These are phyloP conservation scores for Ploettnerulaceae sp. DNA, from an alignment of 2,329 filamentous ascomycete genomes.

Conservation along the genomic window DNA sequence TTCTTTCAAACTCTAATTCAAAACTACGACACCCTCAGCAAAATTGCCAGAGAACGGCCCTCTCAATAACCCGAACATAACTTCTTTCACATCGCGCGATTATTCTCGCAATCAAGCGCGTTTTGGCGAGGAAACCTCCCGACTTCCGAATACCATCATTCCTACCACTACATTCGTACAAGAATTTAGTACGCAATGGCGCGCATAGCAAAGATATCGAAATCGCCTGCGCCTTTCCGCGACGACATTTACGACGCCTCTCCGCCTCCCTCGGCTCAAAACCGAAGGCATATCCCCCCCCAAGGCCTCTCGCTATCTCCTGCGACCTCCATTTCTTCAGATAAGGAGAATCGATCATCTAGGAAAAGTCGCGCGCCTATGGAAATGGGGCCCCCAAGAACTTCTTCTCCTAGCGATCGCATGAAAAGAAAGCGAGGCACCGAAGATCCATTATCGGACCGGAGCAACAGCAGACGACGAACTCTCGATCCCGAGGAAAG, in stretches of 20 bases:
- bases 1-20: not conserved
- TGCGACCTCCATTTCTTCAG: constrained; percentile 37
- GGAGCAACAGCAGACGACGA: constrained; percentile 24
- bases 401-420: constrained; percentile 12
- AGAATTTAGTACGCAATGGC: constrained; percentile 13
- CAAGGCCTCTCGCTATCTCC: constrained; percentile 32
- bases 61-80: not conserved
- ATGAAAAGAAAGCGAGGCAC: constrained; percentile 27
- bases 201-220: constrained; percentile 24
- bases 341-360: constrained; percentile 44
- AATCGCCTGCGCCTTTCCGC: constrained; percentile 28
- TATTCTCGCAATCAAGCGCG: not conserved
- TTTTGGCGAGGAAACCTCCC: not conserved
- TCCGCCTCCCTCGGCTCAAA: constrained; percentile 29
- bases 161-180: not conserved
- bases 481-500: constrained; percentile 33
- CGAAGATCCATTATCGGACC: constrained; percentile 20
- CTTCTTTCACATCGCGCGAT: not conserved
- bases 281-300: constrained; percentile 11
- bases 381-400: constrained; percentile 36
- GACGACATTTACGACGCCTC: constrained; percentile 33
- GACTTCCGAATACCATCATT: not conserved
- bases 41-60: not conserved
- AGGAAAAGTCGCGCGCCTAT: constrained; percentile 38
- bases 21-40: not conserved